Evolutionary conservation across 176 grass and related monocot species (phyloP).

Genomic region (Oryza nivara): DNA sequence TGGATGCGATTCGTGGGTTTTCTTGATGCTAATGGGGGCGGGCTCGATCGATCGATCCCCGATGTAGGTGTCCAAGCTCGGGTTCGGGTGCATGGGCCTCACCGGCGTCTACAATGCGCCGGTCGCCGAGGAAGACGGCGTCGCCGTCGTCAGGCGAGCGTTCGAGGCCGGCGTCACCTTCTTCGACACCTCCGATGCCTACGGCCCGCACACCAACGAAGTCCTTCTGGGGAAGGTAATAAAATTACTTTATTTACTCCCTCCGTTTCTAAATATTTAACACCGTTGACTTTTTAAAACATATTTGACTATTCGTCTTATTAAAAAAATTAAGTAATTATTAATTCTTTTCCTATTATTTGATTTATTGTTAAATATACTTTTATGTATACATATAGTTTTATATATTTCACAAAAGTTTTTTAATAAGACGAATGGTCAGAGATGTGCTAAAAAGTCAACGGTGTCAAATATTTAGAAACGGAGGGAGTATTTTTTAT

Average conservation of each 20-base stretch:
- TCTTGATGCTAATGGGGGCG: background rate
- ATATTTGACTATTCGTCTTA: too few relatives aligned
- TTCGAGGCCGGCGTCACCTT: conserved; percentile 73
- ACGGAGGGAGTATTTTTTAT: background rate
- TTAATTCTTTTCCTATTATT: too few relatives aligned
- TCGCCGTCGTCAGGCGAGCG: conserved; percentile 54
- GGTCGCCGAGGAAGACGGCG: conserved; percentile 53
- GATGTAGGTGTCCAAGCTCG: conserved; percentile 78
- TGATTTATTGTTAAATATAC: too few relatives aligned
- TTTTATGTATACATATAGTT: too few relatives aligned
- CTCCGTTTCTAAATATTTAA: too few relatives aligned
- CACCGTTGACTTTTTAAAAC: too few relatives aligned
- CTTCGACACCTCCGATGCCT: conserved; percentile 52
- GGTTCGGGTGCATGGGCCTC: conserved; percentile 83
- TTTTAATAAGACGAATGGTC: too few relatives aligned
- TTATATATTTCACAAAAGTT: too few relatives aligned
- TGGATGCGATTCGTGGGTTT: background rate
- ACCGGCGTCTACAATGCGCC: conserved; percentile 70
- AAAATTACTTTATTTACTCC: background rate
- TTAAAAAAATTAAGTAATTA: too few relatives aligned
- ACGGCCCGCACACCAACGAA: conserved; percentile 53
- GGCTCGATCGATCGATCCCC: background rate
- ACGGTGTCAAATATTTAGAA: too few relatives aligned
- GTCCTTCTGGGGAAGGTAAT: conserved; percentile 76
- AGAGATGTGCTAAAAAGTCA: too few relatives aligned